Evolutionary conservation across 2,329 filamentous ascomycete genomes (phyloP).

Genomic region (Cadophora malorum): DNA sequence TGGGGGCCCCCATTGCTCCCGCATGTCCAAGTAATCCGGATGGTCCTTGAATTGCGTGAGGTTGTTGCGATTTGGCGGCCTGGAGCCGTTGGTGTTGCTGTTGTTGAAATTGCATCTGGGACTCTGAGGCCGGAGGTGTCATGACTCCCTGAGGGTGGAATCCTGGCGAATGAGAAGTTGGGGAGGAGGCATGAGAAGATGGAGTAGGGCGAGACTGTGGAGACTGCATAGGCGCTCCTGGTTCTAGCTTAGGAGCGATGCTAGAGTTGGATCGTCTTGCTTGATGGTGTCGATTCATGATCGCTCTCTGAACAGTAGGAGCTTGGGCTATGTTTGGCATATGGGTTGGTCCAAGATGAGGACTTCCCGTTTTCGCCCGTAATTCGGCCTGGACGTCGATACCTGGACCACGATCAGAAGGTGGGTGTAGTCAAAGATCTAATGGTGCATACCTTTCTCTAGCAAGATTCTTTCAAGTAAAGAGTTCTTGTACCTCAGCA

Average conservation of each 20-base stretch:
- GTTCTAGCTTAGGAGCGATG: conserved; percentile 76
- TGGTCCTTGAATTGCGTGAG: conserved; percentile 40
- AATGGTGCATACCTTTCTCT: conserved; percentile 76
- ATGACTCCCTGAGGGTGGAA: conserved; percentile 65
- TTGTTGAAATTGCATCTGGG: conserved; percentile 57
- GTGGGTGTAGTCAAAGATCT: background rate
- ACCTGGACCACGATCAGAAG: conserved; percentile 58
- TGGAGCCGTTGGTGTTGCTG: conserved; percentile 47
- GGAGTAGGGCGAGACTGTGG: conserved; percentile 83
- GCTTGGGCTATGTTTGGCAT: conserved; percentile 73
- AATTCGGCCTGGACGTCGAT: conserved; percentile 98
- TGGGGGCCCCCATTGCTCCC: conserved; percentile 35
- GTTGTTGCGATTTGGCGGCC: conserved; percentile 37
- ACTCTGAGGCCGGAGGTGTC: conserved; percentile 65
- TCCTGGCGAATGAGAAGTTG: conserved; percentile 66
- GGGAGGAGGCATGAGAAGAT: conserved; percentile 78
- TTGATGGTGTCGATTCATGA: conserved; percentile 78
- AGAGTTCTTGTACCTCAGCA: conserved; percentile 99
- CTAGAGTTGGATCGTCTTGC: conserved; percentile 73
- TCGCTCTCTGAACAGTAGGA: conserved; percentile 79
- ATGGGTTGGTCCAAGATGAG: conserved; percentile 74
- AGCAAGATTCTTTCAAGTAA: conserved; percentile 92
- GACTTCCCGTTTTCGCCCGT: conserved; percentile 88
- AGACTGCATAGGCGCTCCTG: conserved; percentile 55
- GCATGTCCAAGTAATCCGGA: conserved; percentile 38